Evolutionary conservation across 352 stramenopile genomes (phyloP), one percentile per base, ranked within the genome.

Genomic region (Phytophthora europaea): DNA sequence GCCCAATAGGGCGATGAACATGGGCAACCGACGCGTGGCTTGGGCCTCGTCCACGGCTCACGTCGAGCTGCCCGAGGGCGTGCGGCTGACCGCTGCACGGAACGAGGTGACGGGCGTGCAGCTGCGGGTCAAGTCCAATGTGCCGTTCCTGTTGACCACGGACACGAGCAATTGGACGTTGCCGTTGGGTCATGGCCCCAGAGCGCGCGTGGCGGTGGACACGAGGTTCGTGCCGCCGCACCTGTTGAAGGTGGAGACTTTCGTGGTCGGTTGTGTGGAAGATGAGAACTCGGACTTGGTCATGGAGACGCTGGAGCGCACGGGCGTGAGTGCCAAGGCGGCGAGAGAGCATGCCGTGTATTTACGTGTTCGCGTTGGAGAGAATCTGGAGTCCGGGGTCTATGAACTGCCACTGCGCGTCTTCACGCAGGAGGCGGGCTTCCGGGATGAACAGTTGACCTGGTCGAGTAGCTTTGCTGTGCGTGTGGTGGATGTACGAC

Each of bases 371-470:
- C 81, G 85, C 1, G 67, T 93, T 6, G 69, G 54, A 2, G 52
- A 50, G 4, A 75, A 68, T 8, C 63, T 89, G 2, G 72, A 77
- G 2, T 72, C 81, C 2, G 87, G 84, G 0, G 64, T 75, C 18
- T 94, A 94, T 67, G 85, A 94, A 64, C 65, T 94, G 58, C 86
- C 86, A 0, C 60, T 94, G 26, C 78, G 78, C 1, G 68, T 94
- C 48, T 93, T 90, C 70, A 94, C 88, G 2, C 86, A 94, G 60
- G 72, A 72, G 4, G 53, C 86, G 0, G 88, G 88, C 15, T 93
- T 94, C 58, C 72, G 50, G 8, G 85, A 94, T 64, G 88, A 94
- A 76, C 73, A 87, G 22, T 45, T 92, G 16, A 87, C 81, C 18
- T 94, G 88, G 88, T 81, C 72, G 6, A 93, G 85, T 26, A 82